Evolutionary conservation across 2,329 filamentous ascomycete genomes (phyloP), one percentile per base, ranked within the genome.

Genomic region (Colletotrichum sp.): DNA sequence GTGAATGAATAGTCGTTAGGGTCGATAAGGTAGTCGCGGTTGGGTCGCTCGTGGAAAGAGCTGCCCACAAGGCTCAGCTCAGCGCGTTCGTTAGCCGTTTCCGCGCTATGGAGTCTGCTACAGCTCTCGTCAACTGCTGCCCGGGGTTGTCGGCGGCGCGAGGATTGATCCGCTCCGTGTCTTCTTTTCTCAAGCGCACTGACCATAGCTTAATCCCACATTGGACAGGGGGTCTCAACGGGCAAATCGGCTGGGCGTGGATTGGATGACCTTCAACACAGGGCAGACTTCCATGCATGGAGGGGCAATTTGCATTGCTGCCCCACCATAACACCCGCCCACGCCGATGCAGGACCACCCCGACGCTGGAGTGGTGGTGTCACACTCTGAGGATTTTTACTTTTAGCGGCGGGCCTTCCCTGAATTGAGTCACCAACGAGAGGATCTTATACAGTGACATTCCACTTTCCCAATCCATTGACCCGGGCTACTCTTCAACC

Each of bases 121-220:
- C n/a, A 52, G 43, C 43, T 52, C 43, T 52, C 43, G 43, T 52
- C 43, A 21, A 52, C 10, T 52, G 43, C 43, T 52, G 43, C 43
- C 43, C 12, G n/a, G 43, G 43, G 43, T 34, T 34, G 69, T 21
- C 21, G 1, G 7, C 71, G 71, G 74, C 10, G 4, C 13, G 4
- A 18, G 16, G 34, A 30, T 79, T 81, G 76, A 79, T 79, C 80
- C 82, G 82, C 26, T 58, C 72, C 59, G 43, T 62, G 58, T 28
- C 58, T n/a, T 16, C 8, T 36, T 36, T 30, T 6, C 9, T 10
- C 4, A 0, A 0, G 5, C 26, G 83, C 83, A 84, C 82, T 77
- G 82, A 83, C 81, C 83, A 81, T 76, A 84, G 78, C 81, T 84
- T 84, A 84, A 81, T 70, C 12, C 36, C 55, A 34, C 68, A 61